A percentile compares a stretch with the other conserved stretches of the same genome.
phyloP scores from a whole-genome alignment of 805 yeast species.

The Schizosaccharomyces pombe region ASM294v3 CU329670.1:2139001-2139500 shows the following conservation, averaged over 20 bases:
- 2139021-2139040: slow-evolving; percentile 41
- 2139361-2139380: no score
- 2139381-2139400: no score
- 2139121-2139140: slow-evolving; percentile 6
- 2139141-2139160: slow-evolving; percentile 52
- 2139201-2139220: slow-evolving; percentile 42
- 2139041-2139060: slow-evolving; percentile 18
- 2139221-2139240: background rate
- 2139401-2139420: no score
- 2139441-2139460: no score
- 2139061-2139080: slow-evolving; percentile 62
- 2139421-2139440: no score
- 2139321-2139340: no score
- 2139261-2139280: background rate
- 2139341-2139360: no score
- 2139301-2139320: background rate
- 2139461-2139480: no score
- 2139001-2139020: slow-evolving; percentile 7
- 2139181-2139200: slow-evolving; percentile 37
- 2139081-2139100: slow-evolving; percentile 38
- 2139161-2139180: slow-evolving; percentile 31
- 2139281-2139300: background rate
- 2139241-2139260: background rate
- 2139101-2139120: background rate
- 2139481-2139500: no score